Base-by-base conservation (phyloP, 169 alveolate species). In the Plasmodium malariae region DNA sequence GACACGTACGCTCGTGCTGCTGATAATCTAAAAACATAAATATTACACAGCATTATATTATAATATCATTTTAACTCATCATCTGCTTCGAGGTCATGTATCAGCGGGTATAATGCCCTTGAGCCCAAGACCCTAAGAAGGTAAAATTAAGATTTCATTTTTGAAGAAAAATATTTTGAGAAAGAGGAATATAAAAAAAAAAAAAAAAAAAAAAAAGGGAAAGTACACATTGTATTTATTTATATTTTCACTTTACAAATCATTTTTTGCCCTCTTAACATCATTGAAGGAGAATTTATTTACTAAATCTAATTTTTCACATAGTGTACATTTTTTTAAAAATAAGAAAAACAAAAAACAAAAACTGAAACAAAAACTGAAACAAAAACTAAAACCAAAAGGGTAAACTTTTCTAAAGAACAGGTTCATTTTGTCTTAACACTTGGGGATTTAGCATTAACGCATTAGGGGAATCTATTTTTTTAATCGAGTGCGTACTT, bases 81-180 rank as follows among this genome's bases (percentile, higher is more conserved):
- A 32, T 76, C 76, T 40, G 30, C 78, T 37, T 51, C 89, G 17
- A 76, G 89, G 36, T 76, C 89, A 6, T 76, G 76, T 26, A 76
- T 76, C 37, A 76, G 59, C 30, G 89, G 89, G 26, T 76, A 76
- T 48, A 76, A 55, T 32, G 19, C 63, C 37, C 48, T 76, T 11
- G 71, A 28, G n/a, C 76, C 60, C 5, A 34, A 21, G 12, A 21
- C 21, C 14, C 76, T 62, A 57, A n/a, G 24, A 59, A 60, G 28
- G 24, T 36, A 45, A 45, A 45, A 45, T 45, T 11, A 45, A 11
- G 9, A 45, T 45, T 45, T 45, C 9, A 11, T 45, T 45, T 45
- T 45, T 1, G 9, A n/a, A n/a, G n/a, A n/a, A n/a, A n/a, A n/a
- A 1, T 45, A 1, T 45, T 45, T 45, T 45, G 9, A 45, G 3